phyloP scores from a whole-genome alignment of 169 alveolate species.

The Theileria orientalis region DNA sequence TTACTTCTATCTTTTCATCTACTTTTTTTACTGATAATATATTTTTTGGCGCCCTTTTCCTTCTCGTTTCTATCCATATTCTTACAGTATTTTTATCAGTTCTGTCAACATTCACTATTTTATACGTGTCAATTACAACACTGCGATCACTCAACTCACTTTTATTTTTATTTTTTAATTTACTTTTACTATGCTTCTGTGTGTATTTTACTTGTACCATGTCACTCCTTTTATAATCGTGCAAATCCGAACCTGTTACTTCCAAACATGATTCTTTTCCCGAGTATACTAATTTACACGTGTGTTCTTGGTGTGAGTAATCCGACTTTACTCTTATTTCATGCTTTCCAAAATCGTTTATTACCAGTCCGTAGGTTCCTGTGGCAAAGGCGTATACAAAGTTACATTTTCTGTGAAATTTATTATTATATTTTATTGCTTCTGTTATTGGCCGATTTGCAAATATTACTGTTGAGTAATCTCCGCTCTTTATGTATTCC shows the following conservation, averaged over 20 bases:
- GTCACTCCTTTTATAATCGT: slow-evolving; percentile 1
- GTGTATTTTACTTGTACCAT: slow-evolving; percentile 25
- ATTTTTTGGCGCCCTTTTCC: background rate
- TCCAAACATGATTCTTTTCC: slow-evolving; percentile 34
- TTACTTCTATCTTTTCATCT: background rate
- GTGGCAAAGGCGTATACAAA: slow-evolving; percentile 19
- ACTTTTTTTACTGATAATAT: slow-evolving; percentile 28
- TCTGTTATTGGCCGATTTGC: slow-evolving; percentile 27
- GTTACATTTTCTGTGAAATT: slow-evolving; percentile 19
- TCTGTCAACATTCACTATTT: slow-evolving; percentile 23
- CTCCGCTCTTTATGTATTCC: background rate
- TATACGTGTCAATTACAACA: background rate
- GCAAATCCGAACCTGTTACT: background rate
- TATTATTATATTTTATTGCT: slow-evolving; percentile 27
- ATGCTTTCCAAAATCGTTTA: slow-evolving; percentile 56
- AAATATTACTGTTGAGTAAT: slow-evolving; percentile 21
- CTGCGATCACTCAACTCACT: background rate
- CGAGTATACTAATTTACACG: slow-evolving; percentile 9
- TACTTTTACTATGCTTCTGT: background rate
- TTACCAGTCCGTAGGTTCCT: slow-evolving; percentile 51
- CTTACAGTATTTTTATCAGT: background rate
- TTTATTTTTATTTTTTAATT: too few relatives aligned
- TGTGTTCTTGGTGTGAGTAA: slow-evolving; percentile 33
- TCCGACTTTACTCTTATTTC: slow-evolving; percentile 40
- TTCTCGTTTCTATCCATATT: slow-evolving; percentile 10